phyloP scores from a whole-genome alignment of 2,329 filamentous ascomycete species.

The Chaetomiaceae sp. region DNA sequence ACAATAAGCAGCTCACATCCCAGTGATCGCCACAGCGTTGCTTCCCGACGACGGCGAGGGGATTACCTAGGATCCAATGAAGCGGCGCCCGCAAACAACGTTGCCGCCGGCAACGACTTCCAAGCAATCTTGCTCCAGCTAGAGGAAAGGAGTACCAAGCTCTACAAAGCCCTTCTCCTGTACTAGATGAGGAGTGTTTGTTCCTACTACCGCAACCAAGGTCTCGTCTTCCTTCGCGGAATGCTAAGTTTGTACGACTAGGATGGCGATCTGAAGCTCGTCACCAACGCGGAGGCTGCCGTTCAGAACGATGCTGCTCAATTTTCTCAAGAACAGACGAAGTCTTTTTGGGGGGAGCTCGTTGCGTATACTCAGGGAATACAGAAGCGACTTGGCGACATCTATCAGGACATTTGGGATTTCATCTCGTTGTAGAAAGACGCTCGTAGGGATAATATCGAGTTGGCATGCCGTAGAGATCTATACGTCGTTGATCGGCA shows the following conservation, averaged over 20 bases:
- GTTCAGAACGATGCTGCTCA: conserved; percentile 8
- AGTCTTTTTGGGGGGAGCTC: conserved; percentile 9
- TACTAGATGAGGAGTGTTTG: conserved; percentile 38
- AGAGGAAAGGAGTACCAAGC: conserved; percentile 24
- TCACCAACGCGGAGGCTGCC: conserved; percentile 26
- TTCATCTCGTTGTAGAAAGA: conserved; percentile 9
- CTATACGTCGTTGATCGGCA: conserved; percentile 15
- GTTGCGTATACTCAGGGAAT: conserved; percentile 4
- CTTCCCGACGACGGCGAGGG: no score
- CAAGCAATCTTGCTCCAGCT: not conserved
- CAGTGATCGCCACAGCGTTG: no score
- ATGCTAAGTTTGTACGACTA: conserved; percentile 32
- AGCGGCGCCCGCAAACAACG: no score
- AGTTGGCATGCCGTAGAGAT: conserved; percentile 10
- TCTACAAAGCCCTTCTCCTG: conserved; percentile 34
- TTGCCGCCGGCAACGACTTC: not conserved
- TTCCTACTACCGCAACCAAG: conserved; percentile 30
- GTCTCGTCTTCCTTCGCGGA: conserved; percentile 26
- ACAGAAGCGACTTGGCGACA: conserved; percentile 2
- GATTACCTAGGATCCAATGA: no score
- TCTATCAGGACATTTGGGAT: conserved; percentile 8
- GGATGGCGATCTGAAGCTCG: conserved; percentile 25
- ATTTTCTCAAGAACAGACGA: conserved; percentile 6
- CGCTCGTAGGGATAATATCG: conserved; percentile 4
- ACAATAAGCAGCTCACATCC: no score